A percentile compares a stretch with the other conserved stretches of the same genome.
Evolutionary conservation across 345 rosid species (phyloP).

Genomic region (Xanthoceras sorbifolium): DNA sequence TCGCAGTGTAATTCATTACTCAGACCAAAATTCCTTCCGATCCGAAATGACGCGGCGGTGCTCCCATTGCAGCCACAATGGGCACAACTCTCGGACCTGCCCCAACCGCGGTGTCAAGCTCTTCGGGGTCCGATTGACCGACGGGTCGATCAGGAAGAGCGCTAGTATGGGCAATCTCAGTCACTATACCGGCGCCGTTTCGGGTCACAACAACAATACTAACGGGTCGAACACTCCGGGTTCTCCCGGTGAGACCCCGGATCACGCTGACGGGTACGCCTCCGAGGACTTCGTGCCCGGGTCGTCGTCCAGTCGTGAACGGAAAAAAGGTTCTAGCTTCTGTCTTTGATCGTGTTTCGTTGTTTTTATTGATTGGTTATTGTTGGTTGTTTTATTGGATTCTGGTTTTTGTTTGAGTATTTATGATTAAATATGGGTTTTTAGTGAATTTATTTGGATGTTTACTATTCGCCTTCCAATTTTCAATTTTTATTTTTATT

Average conservation of each 20-base stretch:
- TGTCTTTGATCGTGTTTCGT: not conserved
- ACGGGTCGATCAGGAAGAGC: conserved; percentile 94
- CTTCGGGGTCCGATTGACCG: conserved; percentile 92
- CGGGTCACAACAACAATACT: conserved; percentile 34
- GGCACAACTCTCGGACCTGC: conserved; percentile 97
- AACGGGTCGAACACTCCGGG: conserved; percentile 52
- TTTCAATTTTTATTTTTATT: not conserved
- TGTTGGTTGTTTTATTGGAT: not conserved
- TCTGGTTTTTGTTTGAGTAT: not conserved
- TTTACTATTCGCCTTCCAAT: not conserved
- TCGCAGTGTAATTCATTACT: too few species aligned
- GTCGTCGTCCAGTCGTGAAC: conserved; percentile 87
- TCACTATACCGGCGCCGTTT: conserved; percentile 63
- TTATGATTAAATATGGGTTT: not conserved
- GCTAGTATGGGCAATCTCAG: conserved; percentile 95
- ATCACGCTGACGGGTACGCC: conserved; percentile 89
- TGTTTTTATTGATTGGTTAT: not conserved
- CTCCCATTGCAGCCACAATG: conserved; percentile 98
- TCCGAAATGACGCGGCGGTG: conserved; percentile 88
- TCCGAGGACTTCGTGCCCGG: conserved; percentile 97
- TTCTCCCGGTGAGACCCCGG: conserved; percentile 68
- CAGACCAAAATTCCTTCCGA: not conserved
- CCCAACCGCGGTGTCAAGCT: conserved; percentile 95
- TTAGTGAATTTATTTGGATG: not conserved
- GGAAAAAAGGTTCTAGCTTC: conserved; percentile 72